A percentile compares a stretch with the other conserved stretches of the same genome.
Conservation (phyloP, 495 filamentous ascomycete genomes). For the Sphaerosporella brunnea region DNA sequence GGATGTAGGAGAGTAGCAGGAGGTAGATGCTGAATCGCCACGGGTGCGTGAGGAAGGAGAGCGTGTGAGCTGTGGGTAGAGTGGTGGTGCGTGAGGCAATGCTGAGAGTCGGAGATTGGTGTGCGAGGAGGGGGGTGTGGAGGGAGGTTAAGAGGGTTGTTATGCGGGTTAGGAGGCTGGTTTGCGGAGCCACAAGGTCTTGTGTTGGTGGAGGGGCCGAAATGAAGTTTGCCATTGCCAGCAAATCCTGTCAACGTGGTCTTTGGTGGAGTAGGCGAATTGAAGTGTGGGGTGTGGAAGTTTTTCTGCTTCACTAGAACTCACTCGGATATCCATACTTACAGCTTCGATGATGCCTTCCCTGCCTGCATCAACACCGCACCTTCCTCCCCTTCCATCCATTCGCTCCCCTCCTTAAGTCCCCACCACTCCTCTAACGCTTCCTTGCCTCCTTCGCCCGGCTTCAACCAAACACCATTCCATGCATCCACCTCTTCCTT, state of each 20-base stretch:
- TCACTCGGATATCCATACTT: no score
- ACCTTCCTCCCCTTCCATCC: conserved; percentile 24
- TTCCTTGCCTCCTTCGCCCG: conserved; percentile 55
- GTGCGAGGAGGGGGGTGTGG: neutral
- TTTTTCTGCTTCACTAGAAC: no score
- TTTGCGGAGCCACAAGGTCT: no score
- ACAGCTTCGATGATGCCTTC: conserved; percentile 2
- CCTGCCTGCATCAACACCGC: neutral
- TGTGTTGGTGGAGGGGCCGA: no score
- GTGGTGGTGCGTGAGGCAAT: neutral
- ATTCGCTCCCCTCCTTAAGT: conserved; percentile 55
- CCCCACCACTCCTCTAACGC: conserved; percentile 58
- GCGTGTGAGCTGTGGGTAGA: neutral
- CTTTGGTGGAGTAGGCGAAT: no score
- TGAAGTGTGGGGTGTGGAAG: no score
- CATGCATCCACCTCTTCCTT: conserved; percentile 46
- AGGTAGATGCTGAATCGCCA: neutral
- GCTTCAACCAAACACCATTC: conserved; percentile 37
- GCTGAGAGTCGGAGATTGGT: neutral
- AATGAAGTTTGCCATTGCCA: no score
- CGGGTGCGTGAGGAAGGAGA: neutral
- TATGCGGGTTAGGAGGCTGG: neutral
- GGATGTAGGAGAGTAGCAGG: neutral
- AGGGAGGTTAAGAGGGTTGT: neutral
- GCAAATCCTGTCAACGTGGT: no score